Conservation (phyloP, 768 basidiomycete genomes). For the Solioccasus polychromus region DNA sequence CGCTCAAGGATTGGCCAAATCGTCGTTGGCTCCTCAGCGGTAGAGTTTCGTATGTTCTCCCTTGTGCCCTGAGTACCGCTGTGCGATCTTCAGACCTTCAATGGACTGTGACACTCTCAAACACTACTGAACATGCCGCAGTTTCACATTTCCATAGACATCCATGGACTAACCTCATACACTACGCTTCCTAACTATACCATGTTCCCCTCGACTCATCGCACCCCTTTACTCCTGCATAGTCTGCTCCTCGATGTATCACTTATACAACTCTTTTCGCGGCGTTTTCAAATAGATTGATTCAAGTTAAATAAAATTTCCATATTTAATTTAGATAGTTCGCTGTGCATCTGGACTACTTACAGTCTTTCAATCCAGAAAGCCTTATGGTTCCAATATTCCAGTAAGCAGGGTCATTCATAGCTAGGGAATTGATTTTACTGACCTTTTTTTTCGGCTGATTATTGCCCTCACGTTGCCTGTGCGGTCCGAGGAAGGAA, state of each 20-base stretch:
- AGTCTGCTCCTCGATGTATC: conserved; percentile 31
- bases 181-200: conserved; percentile 31
- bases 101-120: conserved; percentile 11
- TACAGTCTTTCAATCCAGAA: conserved; percentile 2
- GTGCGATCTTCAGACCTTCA: conserved; percentile 11
- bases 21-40: conserved; percentile 62
- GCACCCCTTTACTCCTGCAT: conserved; percentile 25
- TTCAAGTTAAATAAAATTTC: conserved; percentile 10
- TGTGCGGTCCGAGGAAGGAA: background rate
- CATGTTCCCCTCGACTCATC: conserved; percentile 16
- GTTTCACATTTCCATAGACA: conserved; percentile 18
- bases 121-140: conserved; percentile 14
- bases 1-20: conserved; percentile 69
- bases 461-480: background rate
- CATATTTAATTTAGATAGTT: conserved; percentile 28
- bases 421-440: background rate
- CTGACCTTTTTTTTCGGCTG: conserved; percentile 15
- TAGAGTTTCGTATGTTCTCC: conserved; percentile 24
- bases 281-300: conserved; percentile 27
- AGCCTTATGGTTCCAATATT: conserved; percentile 3
- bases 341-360: conserved; percentile 19
- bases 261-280: conserved; percentile 18
- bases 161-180: conserved; percentile 25
- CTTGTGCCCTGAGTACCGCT: conserved; percentile 8
- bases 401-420: conserved; percentile 24